Evolutionary conservation across 192 early-diverging fungal genomes (phyloP), one percentile per base, ranked within the genome.

Genomic region (Umbelopsis sp.): DNA sequence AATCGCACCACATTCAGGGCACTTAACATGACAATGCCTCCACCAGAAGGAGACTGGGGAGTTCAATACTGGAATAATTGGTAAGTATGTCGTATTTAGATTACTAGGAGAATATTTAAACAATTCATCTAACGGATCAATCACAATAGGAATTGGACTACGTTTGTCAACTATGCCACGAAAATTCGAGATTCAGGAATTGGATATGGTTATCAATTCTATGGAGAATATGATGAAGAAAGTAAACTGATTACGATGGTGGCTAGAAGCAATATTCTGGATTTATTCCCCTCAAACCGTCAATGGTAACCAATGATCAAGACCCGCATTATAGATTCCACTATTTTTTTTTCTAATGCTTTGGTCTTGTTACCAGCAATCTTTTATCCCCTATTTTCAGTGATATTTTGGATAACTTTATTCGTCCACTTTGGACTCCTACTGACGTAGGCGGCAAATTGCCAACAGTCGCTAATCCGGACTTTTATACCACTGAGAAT

Each of bases 141-240:
- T 3, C 11, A 25, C 1, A 0, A 34, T 17, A 62, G 56, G 56
- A 62, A 62, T 14, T 62, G 56, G 56, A 62, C 56, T 32, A 34
- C 56, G 14, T 62, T 62, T 62, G 56, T 62, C 16, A 36, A 62
- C 34, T 62, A 36, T 62, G 56, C 56, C 2, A 62, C 56, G 31
- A 29, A 62, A 3, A 62, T 62, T 20, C 24, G 56, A n/a, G 29
- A 62, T 32, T 31, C 22, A 4, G 68, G 68, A 6, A 2, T 70
- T 29, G 68, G 68, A 52, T 50, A 70, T 32, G 68, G 68, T 8
- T 70, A 53, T 51, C 47, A 50, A 29, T 70, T 70, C 31, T 70
- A 50, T 50, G 68, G 68, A 21, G 47, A 70, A 36, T 70, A 34
- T 22, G 68, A 70, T 41, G 68, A 70, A 52, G 68, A 70, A 50